Base-by-base conservation (phyloP, 2,329 filamentous ascomycete genomes). In the Exserohilum turcica region DNA sequence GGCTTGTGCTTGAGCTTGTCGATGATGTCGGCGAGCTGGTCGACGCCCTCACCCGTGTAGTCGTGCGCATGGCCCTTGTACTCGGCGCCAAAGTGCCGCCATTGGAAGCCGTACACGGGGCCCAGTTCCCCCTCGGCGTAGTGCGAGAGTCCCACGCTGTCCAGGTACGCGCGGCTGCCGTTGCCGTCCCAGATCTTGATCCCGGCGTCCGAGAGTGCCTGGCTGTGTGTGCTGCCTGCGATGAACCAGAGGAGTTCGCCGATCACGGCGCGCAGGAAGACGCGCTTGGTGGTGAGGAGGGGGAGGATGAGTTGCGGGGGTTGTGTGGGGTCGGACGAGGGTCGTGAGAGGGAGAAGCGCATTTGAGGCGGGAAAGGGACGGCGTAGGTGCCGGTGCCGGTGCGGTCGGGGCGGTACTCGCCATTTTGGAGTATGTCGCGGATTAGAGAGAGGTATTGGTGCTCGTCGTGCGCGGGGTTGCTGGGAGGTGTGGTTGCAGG, bases 151-250 rank as follows among this genome's bases (percentile, higher is more conserved):
- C 93, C 93, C 1, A 94, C 84, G 58, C 81, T 87, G 78, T 99
- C 93, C 32, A 99, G 89, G 74, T 89, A 97, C 68, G 87, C 89
- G 65, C 94, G 90, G 40, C 88, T 92, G 37, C 93, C 94, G 72
- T 99, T 99, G 66, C 92, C 93, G 73, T 99, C 94, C 94, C 94
- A 99, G 73, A 99, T 99, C 77, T 95, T 95, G 68, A 99, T 87
- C 27, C 92, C 91, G 1, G 87, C 86, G 10, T 87, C 86, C 54
- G 85, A 87, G 3, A 99, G 86, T 0, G 91, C 80, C 3, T 85
- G 77, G 1, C 91, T 92, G 0, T 90, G 91, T 2, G 94, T 99
- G 67, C 80, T 85, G 68, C 91, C 94, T 38, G 86, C 84, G 63
- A 99, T 83, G 77, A 99, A 99, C 94, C 94, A 99, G 56, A 99